phyloP scores from a whole-genome alignment of 345 rosid species.

The Hibiscus trionum region DNA sequence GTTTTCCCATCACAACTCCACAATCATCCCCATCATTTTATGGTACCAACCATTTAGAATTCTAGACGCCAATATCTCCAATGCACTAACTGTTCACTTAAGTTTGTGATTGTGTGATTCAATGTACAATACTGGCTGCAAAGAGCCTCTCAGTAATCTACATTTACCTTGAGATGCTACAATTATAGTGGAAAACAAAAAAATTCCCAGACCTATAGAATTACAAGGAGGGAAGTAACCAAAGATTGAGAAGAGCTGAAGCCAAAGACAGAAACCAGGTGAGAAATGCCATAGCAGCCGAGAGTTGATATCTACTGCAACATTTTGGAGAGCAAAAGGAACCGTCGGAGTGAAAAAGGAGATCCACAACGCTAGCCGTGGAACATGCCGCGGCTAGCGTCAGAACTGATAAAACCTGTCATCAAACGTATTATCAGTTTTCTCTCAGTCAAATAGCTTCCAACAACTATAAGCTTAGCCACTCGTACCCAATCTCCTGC shows the following conservation, averaged over 20 bases:
- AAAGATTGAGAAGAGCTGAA: constrained; percentile 77
- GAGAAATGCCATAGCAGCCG: constrained; percentile 83
- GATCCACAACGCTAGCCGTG: constrained; percentile 71
- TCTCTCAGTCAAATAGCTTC: background rate
- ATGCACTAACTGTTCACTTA: background rate
- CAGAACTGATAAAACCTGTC: constrained; percentile 63
- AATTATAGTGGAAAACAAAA: background rate
- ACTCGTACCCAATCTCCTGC: constrained; percentile 75
- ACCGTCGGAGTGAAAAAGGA: constrained; percentile 33
- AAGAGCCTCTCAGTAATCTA: background rate
- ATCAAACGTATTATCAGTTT: background rate
- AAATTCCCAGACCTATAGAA: background rate
- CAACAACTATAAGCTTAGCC: background rate
- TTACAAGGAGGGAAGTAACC: constrained; percentile 73
- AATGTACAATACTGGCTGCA: constrained; percentile 1
- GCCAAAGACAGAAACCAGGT: constrained; percentile 71
- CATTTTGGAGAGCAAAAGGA: constrained; percentile 41
- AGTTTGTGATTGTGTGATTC: constrained; percentile 1
- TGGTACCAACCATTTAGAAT: background rate
- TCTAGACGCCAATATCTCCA: background rate
- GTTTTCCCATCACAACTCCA: background rate
- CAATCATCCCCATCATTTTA: background rate
- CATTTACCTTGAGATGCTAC: constrained; percentile 5
- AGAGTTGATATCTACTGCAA: constrained; percentile 69
- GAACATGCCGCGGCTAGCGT: constrained; percentile 77